Conservation (phyloP, 768 basidiomycete species). For the Leccinum barrowsii region DNA sequence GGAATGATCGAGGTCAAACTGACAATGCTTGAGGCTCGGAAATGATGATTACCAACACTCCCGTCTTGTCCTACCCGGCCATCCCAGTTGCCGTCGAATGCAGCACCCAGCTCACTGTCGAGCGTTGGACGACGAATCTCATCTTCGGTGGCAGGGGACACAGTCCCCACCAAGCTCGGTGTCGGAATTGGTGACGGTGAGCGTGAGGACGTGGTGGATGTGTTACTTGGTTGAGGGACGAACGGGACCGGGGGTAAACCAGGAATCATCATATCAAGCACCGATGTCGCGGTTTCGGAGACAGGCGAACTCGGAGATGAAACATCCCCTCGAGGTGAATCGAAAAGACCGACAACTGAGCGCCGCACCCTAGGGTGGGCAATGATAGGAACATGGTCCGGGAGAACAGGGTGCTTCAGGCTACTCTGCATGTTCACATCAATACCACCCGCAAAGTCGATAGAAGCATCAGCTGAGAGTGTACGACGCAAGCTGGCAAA, state of each 20-base stretch:
- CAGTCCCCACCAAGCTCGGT: slow-evolving; percentile 2
- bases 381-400: slow-evolving; percentile 17
- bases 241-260: slow-evolving; percentile 32
- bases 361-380: slow-evolving; percentile 38
- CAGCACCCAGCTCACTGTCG: slow-evolving; percentile 56
- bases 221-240: slow-evolving; percentile 32
- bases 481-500: slow-evolving; percentile 28
- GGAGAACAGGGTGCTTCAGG: slow-evolving; percentile 11
- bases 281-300: slow-evolving; percentile 18
- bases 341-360: slow-evolving; percentile 64
- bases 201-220: slow-evolving; percentile 17
- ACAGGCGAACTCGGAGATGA: slow-evolving; percentile 8
- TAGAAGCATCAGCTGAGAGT: slow-evolving; percentile 20
- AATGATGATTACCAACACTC: slow-evolving; percentile 39
- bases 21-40: slow-evolving; percentile 54
- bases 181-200: slow-evolving; percentile 20
- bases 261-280: slow-evolving; percentile 32
- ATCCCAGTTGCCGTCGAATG: slow-evolving; percentile 34
- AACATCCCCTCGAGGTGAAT: slow-evolving; percentile 27
- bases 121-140: slow-evolving; percentile 36
- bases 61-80: slow-evolving; percentile 5
- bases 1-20: slow-evolving; percentile 42
- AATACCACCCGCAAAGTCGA: slow-evolving; percentile 21
- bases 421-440: slow-evolving; percentile 26
- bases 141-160: slow-evolving; percentile 7